A percentile compares a stretch with the other conserved stretches of the same genome.
Conservation (phyloP, 768 basidiomycete species). For the Termitomyces sp. region DNA sequence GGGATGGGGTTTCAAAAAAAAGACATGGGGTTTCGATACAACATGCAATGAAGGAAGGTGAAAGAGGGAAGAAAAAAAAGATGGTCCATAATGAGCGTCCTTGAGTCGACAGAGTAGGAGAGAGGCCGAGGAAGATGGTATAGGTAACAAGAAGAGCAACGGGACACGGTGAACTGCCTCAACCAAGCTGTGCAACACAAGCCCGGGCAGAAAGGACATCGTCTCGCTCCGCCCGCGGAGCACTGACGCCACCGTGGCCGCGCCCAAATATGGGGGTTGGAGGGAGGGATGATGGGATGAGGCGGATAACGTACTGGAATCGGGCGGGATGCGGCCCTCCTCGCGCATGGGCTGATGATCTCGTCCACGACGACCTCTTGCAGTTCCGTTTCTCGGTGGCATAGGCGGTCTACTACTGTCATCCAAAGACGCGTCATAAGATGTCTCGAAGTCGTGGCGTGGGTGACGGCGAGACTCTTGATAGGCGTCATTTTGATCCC, state of each 20-base stretch:
- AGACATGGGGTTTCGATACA: conserved; percentile 19
- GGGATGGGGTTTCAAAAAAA: conserved; percentile 13
- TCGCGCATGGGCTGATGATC: conserved; percentile 24
- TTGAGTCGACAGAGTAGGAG: conserved; percentile 30
- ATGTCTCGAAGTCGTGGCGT: conserved; percentile 8
- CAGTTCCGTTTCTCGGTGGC: conserved; percentile 21
- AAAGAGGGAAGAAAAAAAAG: conserved; percentile 28
- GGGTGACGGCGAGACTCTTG: conserved; percentile 16
- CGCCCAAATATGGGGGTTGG: conserved; percentile 32
- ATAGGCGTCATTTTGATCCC: conserved; percentile 19
- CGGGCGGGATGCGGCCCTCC: conserved; percentile 29
- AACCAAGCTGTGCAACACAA: conserved; percentile 15
- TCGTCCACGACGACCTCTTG: conserved; percentile 27
- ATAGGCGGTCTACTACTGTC: conserved; percentile 22
- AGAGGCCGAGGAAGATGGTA: conserved; percentile 25
- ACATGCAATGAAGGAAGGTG: conserved; percentile 25
- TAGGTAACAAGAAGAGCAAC: conserved; percentile 18
- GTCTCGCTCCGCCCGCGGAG: conserved; percentile 18
- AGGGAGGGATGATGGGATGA: conserved; percentile 37
- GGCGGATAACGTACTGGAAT: conserved; percentile 65
- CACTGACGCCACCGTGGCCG: conserved; percentile 27
- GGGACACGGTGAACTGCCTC: conserved; percentile 24
- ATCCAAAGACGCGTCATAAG: conserved; percentile 10
- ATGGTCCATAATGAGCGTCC: conserved; percentile 40
- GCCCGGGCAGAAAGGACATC: conserved; percentile 13